Base-by-base conservation (phyloP, 805 yeast genomes). In the Henningerozyma blattae region DNA sequence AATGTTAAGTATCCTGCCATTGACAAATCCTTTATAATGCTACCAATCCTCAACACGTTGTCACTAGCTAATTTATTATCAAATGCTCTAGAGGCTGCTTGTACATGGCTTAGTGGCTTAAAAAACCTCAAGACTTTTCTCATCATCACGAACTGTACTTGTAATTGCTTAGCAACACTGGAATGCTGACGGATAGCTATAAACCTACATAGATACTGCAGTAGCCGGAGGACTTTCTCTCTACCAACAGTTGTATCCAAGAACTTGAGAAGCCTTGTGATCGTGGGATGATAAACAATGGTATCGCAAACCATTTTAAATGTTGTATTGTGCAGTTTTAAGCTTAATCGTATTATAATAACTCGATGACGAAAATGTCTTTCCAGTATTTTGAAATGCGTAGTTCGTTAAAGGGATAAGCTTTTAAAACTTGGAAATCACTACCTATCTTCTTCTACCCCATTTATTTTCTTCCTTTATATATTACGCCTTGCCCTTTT, bases 51-150 rank as follows among this genome's bases (percentile, higher is more conserved):
- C 13, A 43, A 65, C 15, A 73, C 64, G 13, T 74, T 62, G 39
- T 62, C 50, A 52, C 76, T 72, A 34, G 69, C 54, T 30, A 85
- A 68, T 62, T 81, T 78, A 58, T 83, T 76, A 50, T 75, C 82
- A 46, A 64, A 70, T 12, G 82, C 70, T 41, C 69, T 67, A 3
- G 80, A 65, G 4, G 87, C 82, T n/a, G 72, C 68, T 46, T 75
- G 75, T 35, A 82, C 50, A 52, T 79, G 85, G 47, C 67, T 67
- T 48, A 87, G 61, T 1, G 94, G 94, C 59, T 86, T 87, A 42
- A 85, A 71, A 50, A 79, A 75, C 50, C 96, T 72, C 64, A 87
- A 61, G 16, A 86, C 77, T 62, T 89, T 89, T 56, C 97, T 75
- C 41, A 83, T 67, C 38, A 77, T 56, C 2, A 83, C 69, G 20